Conservation (phyloP, 352 stramenopile genomes). For the Pythium monospermum region DNA sequence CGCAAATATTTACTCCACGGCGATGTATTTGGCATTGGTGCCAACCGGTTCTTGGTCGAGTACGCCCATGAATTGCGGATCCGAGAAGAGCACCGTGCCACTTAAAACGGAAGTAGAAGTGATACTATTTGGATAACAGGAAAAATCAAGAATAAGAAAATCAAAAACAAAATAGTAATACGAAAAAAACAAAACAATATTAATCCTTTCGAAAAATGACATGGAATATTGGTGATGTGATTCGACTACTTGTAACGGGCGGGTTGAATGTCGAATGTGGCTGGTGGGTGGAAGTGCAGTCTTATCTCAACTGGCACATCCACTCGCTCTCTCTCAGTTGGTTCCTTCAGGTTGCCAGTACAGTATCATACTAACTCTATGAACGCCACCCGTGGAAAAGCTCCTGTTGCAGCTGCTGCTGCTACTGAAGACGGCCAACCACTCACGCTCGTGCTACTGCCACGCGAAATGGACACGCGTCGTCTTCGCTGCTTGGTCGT, state of each 20-base stretch:
- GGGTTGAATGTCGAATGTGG: too few species aligned
- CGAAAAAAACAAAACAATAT: not conserved
- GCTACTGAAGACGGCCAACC: not conserved
- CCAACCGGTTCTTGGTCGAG: conserved; percentile 80
- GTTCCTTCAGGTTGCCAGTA: too few species aligned
- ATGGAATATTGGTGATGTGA: too few species aligned
- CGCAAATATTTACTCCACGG: conserved; percentile 62
- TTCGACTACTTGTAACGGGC: too few species aligned
- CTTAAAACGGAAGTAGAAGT: not conserved
- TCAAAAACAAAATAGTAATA: not conserved
- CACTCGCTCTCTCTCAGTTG: too few species aligned
- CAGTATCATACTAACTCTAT: not conserved
- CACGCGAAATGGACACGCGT: conserved; percentile 3
- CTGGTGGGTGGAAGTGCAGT: too few species aligned
- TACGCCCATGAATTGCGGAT: conserved; percentile 59
- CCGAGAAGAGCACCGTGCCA: conserved; percentile 12
- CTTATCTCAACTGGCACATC: too few species aligned
- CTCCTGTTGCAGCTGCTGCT: not conserved
- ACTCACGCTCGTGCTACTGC: not conserved
- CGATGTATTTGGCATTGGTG: conserved; percentile 81
- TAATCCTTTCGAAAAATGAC: not conserved
- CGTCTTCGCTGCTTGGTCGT: conserved; percentile 2
- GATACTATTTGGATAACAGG: not conserved
- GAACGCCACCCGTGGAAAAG: not conserved
- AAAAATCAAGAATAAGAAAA: too few species aligned